Conservation (phyloP, 345 rosid genomes). For the Microthlaspi erraticum region DNA sequence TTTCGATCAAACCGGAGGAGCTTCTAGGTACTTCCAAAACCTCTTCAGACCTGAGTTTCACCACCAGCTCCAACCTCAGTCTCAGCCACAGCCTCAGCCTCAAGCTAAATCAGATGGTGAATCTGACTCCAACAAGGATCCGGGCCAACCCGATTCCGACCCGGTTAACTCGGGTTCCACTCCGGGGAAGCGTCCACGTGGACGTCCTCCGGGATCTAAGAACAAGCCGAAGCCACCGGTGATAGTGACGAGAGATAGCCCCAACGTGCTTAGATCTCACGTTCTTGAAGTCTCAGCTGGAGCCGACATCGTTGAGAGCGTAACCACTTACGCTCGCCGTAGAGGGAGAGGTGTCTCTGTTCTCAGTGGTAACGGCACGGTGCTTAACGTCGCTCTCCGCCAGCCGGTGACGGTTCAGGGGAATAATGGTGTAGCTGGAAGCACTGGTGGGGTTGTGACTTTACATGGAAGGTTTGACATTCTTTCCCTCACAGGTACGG, state of each 20-base stretch:
- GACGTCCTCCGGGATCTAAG: constrained; percentile 83
- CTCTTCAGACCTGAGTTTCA: constrained; percentile 55
- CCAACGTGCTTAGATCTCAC: constrained; percentile 77
- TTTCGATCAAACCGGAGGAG: constrained; percentile 39
- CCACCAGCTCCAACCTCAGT: constrained; percentile 44
- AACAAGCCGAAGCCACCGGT: constrained; percentile 78
- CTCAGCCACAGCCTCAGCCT: constrained; percentile 27
- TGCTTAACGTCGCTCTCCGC: constrained; percentile 57
- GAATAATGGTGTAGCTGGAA: constrained; percentile 35
- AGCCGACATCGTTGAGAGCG: constrained; percentile 65
- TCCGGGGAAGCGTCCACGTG: constrained; percentile 66
- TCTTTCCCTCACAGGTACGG: constrained; percentile 71
- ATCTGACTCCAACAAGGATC: constrained; percentile 45
- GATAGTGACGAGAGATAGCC: constrained; percentile 71
- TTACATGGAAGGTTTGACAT: constrained; percentile 82
- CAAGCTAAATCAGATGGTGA: constrained; percentile 45
- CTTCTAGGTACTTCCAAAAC: constrained; percentile 51
- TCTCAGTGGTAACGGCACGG: constrained; percentile 69
- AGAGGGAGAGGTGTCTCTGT: constrained; percentile 75
- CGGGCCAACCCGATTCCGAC: constrained; percentile 36
- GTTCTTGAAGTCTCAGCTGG: constrained; percentile 71
- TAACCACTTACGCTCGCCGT: constrained; percentile 57
- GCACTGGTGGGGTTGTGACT: constrained; percentile 54
- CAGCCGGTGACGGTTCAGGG: constrained; percentile 59
- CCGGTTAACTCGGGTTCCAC: constrained; percentile 41